These are phyloP conservation scores for Cryphonectria naterciae DNA, from an alignment of 2,329 filamentous ascomycete species.

Conservation along the genomic window DNA sequence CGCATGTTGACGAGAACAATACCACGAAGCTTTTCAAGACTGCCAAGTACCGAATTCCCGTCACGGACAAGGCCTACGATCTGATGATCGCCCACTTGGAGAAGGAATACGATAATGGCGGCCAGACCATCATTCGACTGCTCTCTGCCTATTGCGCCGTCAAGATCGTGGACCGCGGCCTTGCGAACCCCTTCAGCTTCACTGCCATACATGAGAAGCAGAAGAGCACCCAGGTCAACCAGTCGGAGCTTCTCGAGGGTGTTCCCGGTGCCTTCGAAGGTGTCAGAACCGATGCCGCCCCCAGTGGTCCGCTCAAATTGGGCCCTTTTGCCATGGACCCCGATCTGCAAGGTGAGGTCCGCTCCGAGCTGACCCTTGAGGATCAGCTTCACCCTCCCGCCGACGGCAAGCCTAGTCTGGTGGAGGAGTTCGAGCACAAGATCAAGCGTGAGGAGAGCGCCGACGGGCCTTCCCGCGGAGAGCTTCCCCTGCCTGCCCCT, in stretches of 20 bases:
- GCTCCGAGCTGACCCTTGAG: slow-evolving; percentile 83
- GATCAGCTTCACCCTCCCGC: slow-evolving; percentile 76
- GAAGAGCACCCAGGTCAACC: slow-evolving; percentile 65
- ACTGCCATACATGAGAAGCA: slow-evolving; percentile 62
- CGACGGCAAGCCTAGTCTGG: slow-evolving; percentile 71
- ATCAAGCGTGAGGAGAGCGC: slow-evolving; percentile 88
- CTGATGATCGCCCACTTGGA: slow-evolving; percentile 63
- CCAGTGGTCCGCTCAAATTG: slow-evolving; percentile 67
- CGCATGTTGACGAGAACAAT: slow-evolving; percentile 77
- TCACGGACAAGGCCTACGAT: slow-evolving; percentile 64
- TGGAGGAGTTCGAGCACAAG: slow-evolving; percentile 86
- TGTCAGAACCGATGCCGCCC: slow-evolving; percentile 63
- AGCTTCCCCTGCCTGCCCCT: slow-evolving; percentile 85
- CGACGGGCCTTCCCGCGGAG: slow-evolving; percentile 77
- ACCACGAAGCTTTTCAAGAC: slow-evolving; percentile 80
- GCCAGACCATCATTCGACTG: slow-evolving; percentile 75
- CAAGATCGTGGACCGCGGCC: slow-evolving; percentile 62
- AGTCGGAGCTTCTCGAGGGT: slow-evolving; percentile 66
- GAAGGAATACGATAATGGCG: slow-evolving; percentile 78
- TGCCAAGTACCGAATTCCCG: slow-evolving; percentile 85
- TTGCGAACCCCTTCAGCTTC: slow-evolving; percentile 67
- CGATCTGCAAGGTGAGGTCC: slow-evolving; percentile 81
- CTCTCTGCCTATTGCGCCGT: slow-evolving; percentile 65
- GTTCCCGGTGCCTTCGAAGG: slow-evolving; percentile 67
- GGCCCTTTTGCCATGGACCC: slow-evolving; percentile 83